These are phyloP conservation scores for Backusella parvicylindrica DNA, from an alignment of 192 early-diverging fungal genomes.

Conservation along the genomic window DNA sequence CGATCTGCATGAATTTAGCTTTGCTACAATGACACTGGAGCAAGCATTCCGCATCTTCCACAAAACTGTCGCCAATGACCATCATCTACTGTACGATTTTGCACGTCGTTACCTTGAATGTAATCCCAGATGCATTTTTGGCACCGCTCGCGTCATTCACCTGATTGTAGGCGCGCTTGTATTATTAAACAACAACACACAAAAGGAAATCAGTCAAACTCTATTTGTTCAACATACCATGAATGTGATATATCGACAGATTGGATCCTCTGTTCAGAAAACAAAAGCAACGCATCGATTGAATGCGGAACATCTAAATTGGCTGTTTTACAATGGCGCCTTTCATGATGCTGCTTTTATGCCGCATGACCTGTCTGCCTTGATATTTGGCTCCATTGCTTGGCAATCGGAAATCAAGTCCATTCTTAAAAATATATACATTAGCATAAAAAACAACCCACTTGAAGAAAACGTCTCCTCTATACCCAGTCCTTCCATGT, in stretches of 20 bases:
- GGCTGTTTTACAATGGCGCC: not conserved
- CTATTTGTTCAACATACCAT: slow-evolving; percentile 73
- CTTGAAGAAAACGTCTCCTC: not conserved
- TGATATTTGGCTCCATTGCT: not conserved
- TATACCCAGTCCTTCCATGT: slow-evolving; percentile 11
- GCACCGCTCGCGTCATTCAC: slow-evolving; percentile 62
- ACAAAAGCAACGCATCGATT: not conserved
- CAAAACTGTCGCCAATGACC: slow-evolving; percentile 69
- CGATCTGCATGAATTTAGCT: slow-evolving; percentile 26
- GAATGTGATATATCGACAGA: slow-evolving; percentile 34
- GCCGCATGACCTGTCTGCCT: not conserved
- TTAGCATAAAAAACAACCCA: slow-evolving; percentile 19
- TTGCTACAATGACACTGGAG: slow-evolving; percentile 16
- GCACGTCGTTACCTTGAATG: slow-evolving; percentile 78
- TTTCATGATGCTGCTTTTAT: not conserved
- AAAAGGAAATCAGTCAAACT: slow-evolving; percentile 68
- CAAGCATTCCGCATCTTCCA: slow-evolving; percentile 53
- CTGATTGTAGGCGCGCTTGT: slow-evolving; percentile 82
- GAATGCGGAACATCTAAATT: not conserved
- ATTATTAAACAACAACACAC: slow-evolving; percentile 85
- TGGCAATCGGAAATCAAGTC: slow-evolving; percentile 20
- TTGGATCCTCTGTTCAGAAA: not conserved
- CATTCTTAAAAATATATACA: slow-evolving; percentile 8
- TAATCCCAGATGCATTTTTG: slow-evolving; percentile 61
- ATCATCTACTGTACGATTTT: slow-evolving; percentile 89